Evolutionary conservation across 345 rosid genomes (phyloP), one percentile per base, ranked within the genome.

Genomic region (Gossypium anomalum): DNA sequence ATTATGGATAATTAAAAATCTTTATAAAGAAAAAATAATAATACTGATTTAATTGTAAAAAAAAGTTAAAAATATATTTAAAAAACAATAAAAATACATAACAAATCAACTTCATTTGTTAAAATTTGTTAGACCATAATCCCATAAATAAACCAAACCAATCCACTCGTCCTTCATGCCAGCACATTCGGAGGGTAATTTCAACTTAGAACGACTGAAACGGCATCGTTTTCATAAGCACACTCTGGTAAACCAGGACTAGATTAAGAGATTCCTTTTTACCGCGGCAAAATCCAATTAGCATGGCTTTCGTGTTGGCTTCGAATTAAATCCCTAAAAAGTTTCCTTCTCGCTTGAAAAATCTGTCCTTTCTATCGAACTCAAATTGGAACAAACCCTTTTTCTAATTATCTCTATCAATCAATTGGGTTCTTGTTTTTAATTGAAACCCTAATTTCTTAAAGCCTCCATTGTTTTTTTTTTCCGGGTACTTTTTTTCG

Each of bases 401-500:
- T 34, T 23, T 25, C 60, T 20, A 34, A 34, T 34, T 34, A 34
- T 34, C 19, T 61, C 73, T 3, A 77, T 72, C 61, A 55, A 64
- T 73, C 82, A 57, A 61, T 79, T 79, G 19, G 2, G n/a, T n/a
- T 53, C 41, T 53, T 58, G 23, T 63, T 38, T 12, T 20, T 29
- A 1, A 74, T 59, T 34, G 59, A 16, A 66, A 62, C 75, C 80
- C 80, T 49, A 25, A 45, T 72, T 34, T 4, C 34, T 56, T 51
- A 43, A 52, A 69, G 23, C 69, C 41, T 47, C 41, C 1, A n/a
- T 0, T 20, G 48, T 44, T 29, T 52, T 34, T 74, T 58, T 80
- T 75, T 79, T 73, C 29, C 43, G 61, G 88, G 87, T 82, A 75
- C 81, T 82, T 83, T 62, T 23, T 12, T 45, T 61, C 7, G 9